Base-by-base conservation (phyloP, 164 flowering plant species). In the Malania oleifera region DNA sequence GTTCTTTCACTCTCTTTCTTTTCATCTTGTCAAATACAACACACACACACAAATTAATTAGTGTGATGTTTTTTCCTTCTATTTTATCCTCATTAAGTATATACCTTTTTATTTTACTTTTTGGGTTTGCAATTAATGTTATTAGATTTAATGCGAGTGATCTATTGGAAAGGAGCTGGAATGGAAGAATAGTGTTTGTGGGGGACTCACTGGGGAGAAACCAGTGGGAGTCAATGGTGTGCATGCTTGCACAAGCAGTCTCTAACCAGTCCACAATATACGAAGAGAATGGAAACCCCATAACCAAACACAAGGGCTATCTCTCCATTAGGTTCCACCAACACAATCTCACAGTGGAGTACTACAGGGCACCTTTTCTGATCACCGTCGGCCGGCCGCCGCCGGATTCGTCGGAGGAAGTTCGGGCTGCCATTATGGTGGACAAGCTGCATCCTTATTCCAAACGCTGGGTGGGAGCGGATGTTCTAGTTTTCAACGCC, bases 161-260 rank as follows among this genome's bases (percentile, higher is more conserved):
- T 0, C 66, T 92, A 23, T 70, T 95, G 0, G 81, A 85, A 40
- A 80, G 87, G 28, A 74, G 74, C 64, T 51, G 82, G 37, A 81
- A 86, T 38, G 80, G 86, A 1, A 60, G 97, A 7, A 78, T 91
- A 29, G 87, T 86, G 13, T 95, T 88, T 55, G 92, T 74, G 0
- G 97, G 95, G 0, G 97, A 90, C 63, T 90, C 99, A 0, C 79
- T 90, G 0, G 95, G 89, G 25, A 81, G 99, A 72, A 90, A 91
- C 75, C 96, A 95, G 39, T 91, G 96, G 97, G 99, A 90, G 52
- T 95, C 99, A 13, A 53, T 95, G 58, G 34, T 91, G 23, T 95
- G 99, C 83, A 83, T 88, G 97, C 80, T 95, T 1, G 69, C 83
- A 20, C 71, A 67, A 63, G 86, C 74, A 18, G 83, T 87, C 31